Evolutionary conservation across 2,329 filamentous ascomycete species (phyloP).

Genomic region (Coniochaeta ligniaria): DNA sequence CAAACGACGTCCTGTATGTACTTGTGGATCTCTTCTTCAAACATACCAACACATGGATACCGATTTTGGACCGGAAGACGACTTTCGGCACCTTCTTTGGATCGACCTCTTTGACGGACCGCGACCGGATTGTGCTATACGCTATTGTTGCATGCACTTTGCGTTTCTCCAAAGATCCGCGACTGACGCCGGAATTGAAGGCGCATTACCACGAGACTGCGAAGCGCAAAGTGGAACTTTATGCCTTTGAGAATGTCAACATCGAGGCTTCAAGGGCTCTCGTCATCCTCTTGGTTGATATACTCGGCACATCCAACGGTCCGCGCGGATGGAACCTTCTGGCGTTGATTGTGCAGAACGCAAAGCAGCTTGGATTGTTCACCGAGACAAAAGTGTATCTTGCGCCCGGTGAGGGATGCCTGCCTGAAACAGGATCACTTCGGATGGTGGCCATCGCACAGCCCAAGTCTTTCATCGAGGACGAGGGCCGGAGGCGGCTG

Average conservation of each 20-base stretch:
- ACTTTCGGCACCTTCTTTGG: constrained; percentile 32
- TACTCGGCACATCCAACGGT: constrained; percentile 33
- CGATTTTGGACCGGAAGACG: constrained; percentile 34
- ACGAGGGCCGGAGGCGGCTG: constrained; percentile 31
- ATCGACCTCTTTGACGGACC: constrained; percentile 28
- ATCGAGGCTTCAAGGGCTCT: constrained; percentile 30
- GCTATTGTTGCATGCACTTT: constrained; percentile 36
- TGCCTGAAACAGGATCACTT: constrained; percentile 25
- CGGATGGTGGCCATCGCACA: constrained; percentile 24
- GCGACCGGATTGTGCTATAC: constrained; percentile 31
- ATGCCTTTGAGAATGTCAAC: constrained; percentile 32
- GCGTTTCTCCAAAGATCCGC: constrained; percentile 31
- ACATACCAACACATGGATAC: constrained; percentile 55
- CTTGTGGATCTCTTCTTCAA: constrained; percentile 57
- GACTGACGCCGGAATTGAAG: constrained; percentile 27
- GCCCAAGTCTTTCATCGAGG: constrained; percentile 36
- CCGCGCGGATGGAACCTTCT: constrained; percentile 34
- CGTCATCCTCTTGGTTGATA: constrained; percentile 33
- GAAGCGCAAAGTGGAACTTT: constrained; percentile 30
- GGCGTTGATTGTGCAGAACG: constrained; percentile 28
- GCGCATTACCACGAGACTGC: constrained; percentile 30
- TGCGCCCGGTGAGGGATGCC: constrained; percentile 16
- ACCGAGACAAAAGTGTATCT: constrained; percentile 31
- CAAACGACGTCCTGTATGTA: constrained; percentile 52
- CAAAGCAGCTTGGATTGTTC: constrained; percentile 29